These are phyloP conservation scores for Endoconidiophora polonica DNA, from an alignment of 2,329 filamentous ascomycete genomes.

Conservation along the genomic window DNA sequence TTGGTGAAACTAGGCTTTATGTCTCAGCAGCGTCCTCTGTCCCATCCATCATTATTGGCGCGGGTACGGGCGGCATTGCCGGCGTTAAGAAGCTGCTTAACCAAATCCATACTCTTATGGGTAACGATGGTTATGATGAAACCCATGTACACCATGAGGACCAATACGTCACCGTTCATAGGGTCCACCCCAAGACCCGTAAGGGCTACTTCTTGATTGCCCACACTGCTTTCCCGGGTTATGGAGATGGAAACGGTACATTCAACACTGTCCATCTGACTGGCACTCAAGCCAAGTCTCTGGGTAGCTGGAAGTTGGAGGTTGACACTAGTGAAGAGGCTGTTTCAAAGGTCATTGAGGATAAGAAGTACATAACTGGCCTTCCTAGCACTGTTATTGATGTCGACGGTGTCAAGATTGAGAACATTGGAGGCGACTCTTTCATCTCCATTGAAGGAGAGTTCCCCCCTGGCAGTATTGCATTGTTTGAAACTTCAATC, in stretches of 20 bases:
- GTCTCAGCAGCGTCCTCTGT: slow-evolving; percentile 54
- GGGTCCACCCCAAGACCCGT: slow-evolving; percentile 79
- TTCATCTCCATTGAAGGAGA: slow-evolving; percentile 63
- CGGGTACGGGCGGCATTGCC: slow-evolving; percentile 70
- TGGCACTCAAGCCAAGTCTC: slow-evolving; percentile 68
- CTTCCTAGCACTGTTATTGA: slow-evolving; percentile 70
- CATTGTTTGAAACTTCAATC: slow-evolving; percentile 91
- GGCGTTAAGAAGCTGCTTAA: slow-evolving; percentile 86
- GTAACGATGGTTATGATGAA: slow-evolving; percentile 83
- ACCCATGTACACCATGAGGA: slow-evolving; percentile 94
- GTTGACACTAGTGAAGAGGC: slow-evolving; percentile 63
- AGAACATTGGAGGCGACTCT: slow-evolving; percentile 56
- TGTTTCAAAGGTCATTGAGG: slow-evolving; percentile 44
- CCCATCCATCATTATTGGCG: slow-evolving; percentile 43
- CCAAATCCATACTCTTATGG: slow-evolving; percentile 89
- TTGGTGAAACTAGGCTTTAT: slow-evolving; percentile 75
- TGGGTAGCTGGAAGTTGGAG: slow-evolving; percentile 85
- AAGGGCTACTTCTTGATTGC: slow-evolving; percentile 93
- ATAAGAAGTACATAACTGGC: slow-evolving; percentile 58
- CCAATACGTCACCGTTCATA: slow-evolving; percentile 89
- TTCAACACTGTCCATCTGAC: slow-evolving; percentile 65
- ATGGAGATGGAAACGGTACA: slow-evolving; percentile 66
- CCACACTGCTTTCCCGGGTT: slow-evolving; percentile 87
- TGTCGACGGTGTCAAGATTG: slow-evolving; percentile 55
- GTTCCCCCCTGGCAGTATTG: slow-evolving; percentile 88